A percentile compares a stretch with the other conserved stretches of the same genome.
These are phyloP conservation scores for Miamiensis avidus DNA, from an alignment of 169 alveolate species.

Conservation along the genomic window DNA sequence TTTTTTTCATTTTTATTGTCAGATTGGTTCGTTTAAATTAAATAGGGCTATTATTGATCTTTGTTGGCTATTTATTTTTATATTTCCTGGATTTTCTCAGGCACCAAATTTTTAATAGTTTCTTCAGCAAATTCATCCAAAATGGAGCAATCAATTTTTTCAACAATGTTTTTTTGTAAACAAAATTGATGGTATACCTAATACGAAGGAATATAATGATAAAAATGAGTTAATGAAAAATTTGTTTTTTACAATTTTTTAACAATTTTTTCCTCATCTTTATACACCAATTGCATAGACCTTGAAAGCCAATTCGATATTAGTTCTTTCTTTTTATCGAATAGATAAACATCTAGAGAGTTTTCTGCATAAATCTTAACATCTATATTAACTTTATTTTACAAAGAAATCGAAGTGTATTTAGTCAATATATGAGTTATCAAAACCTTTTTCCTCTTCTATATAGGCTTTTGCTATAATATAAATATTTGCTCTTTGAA, in stretches of 20 bases:
- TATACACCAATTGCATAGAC: not conserved
- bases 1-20: no score
- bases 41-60: no score
- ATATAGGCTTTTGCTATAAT: not conserved
- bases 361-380: not conserved
- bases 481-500: not conserved
- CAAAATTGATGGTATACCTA: not conserved
- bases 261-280: not conserved
- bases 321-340: not conserved
- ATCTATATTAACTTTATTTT: not conserved
- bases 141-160: not conserved
- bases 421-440: not conserved
- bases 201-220: no score
- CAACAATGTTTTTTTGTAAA: not conserved
- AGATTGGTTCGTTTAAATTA: no score
- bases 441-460: not conserved
- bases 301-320: not conserved
- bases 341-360: not conserved
- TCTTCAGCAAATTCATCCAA: not conserved
- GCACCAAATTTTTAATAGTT: not conserved
- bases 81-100: not conserved
- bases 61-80: no score
- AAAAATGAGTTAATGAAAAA: no score
- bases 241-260: no score
- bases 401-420: not conserved